A percentile compares a stretch with the other conserved stretches of the same genome.
Evolutionary conservation across 495 filamentous ascomycete genomes (phyloP).

Genomic region (Aspergillus cavernicola): DNA sequence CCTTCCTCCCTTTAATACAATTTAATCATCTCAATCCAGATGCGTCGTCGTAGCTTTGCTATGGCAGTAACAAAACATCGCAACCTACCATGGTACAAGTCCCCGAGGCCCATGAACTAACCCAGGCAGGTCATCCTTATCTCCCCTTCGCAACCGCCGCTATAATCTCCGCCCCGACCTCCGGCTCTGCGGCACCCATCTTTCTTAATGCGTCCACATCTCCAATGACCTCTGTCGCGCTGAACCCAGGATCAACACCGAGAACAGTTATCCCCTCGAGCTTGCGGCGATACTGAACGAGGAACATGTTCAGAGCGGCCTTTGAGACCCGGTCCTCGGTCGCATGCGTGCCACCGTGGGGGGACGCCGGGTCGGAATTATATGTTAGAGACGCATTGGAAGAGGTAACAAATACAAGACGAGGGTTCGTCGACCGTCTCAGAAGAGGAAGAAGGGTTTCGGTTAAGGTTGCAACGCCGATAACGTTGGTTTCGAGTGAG

Average conservation of each 20-base stretch:
- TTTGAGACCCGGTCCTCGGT: neutral
- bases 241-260: neutral
- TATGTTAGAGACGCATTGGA: neutral
- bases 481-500: neutral
- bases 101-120: no score
- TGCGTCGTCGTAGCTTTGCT: no score
- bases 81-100: no score
- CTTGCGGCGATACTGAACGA: neutral
- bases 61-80: no score
- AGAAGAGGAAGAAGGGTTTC: neutral
- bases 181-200: constrained; percentile 10
- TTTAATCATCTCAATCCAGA: no score
- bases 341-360: neutral
- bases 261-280: neutral
- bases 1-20: no score
- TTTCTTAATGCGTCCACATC: constrained; percentile 23
- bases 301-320: neutral
- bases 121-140: neutral
- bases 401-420: neutral
- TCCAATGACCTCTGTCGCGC: neutral
- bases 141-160: neutral
- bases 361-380: neutral
- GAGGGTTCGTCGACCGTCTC: neutral
- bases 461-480: neutral
- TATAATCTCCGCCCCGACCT: neutral